phyloP scores from a whole-genome alignment of 139 green algal species.

The Coelastrella sp. region DNA sequence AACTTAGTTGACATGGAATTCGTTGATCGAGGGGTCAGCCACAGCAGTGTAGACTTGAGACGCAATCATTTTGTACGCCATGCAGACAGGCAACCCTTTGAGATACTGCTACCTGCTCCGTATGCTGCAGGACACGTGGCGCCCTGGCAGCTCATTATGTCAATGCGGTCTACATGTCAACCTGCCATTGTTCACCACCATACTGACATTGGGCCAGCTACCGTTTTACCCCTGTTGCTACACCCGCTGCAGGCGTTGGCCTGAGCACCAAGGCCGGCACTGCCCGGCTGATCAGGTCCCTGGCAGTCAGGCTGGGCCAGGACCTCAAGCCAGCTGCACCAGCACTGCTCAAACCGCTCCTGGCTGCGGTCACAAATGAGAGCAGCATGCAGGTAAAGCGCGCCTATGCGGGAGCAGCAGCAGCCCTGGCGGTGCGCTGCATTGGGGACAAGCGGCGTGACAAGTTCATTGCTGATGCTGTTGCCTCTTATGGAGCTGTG shows the following conservation, averaged over 20 bases:
- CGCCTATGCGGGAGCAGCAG: slow-evolving; percentile 79
- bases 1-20: background rate
- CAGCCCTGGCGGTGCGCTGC: slow-evolving; percentile 63
- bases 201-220: too few species aligned
- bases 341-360: slow-evolving; percentile 52
- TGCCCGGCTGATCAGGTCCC: slow-evolving; percentile 77
- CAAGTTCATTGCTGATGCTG: slow-evolving; percentile 72
- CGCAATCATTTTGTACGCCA: too few species aligned
- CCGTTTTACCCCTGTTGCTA: background rate
- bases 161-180: too few species aligned
- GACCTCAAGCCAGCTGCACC: slow-evolving; percentile 47
- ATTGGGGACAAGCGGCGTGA: slow-evolving; percentile 62
- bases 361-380: slow-evolving; percentile 57
- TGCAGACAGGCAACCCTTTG: too few species aligned
- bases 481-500: slow-evolving; percentile 57
- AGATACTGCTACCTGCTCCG: too few species aligned
- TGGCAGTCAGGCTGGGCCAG: slow-evolving; percentile 44
- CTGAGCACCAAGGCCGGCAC: slow-evolving; percentile 84
- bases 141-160: too few species aligned
- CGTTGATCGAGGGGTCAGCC: too few species aligned
- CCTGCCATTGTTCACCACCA: too few species aligned
- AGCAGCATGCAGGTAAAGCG: slow-evolving; percentile 73
- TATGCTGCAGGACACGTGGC: too few species aligned
- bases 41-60: too few species aligned
- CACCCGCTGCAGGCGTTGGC: slow-evolving; percentile 64